Evolutionary conservation across 2,329 filamentous ascomycete genomes (phyloP).

Genomic region (Xylariaceae sp.): DNA sequence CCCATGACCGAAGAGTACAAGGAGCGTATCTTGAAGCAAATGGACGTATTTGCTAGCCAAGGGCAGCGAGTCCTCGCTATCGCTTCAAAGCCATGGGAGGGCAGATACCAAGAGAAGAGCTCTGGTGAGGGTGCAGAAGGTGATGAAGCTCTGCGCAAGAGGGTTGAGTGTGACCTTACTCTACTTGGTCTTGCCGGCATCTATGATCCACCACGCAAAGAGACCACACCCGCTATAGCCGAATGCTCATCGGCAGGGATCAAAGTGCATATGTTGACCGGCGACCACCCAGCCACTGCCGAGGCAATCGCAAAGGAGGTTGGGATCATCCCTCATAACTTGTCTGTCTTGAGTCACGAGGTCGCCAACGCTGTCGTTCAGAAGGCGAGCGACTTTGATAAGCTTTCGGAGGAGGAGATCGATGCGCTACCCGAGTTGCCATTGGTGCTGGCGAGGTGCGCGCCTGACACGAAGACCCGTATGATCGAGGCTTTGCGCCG

Average conservation of each 20-base stretch:
- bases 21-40: conserved; percentile 46
- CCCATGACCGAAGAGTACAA: conserved; percentile 48
- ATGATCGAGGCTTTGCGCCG: conserved; percentile 88
- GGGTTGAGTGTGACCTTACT: conserved; percentile 63
- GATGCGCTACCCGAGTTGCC: conserved; percentile 72
- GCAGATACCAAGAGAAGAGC: conserved; percentile 35
- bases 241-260: conserved; percentile 72
- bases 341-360: conserved; percentile 53
- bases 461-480: conserved; percentile 80
- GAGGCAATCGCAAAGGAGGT: conserved; percentile 75
- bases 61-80: conserved; percentile 71
- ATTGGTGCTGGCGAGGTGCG: conserved; percentile 78
- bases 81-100: conserved; percentile 58
- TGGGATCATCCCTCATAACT: conserved; percentile 66
- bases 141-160: conserved; percentile 48
- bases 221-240: conserved; percentile 68
- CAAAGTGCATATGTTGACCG: conserved; percentile 79
- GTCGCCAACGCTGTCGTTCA: conserved; percentile 68
- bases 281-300: conserved; percentile 75
- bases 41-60: conserved; percentile 57
- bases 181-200: conserved; percentile 82
- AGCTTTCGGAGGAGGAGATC: conserved; percentile 69
- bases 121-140: conserved; percentile 21
- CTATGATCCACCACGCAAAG: conserved; percentile 79
- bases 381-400: conserved; percentile 75